Percentiles rank a stretch among this genome's conserved stretches.
These are phyloP conservation scores for Pleurotus djamor DNA, from an alignment of 768 basidiomycete species.

Conservation along the genomic window DNA sequence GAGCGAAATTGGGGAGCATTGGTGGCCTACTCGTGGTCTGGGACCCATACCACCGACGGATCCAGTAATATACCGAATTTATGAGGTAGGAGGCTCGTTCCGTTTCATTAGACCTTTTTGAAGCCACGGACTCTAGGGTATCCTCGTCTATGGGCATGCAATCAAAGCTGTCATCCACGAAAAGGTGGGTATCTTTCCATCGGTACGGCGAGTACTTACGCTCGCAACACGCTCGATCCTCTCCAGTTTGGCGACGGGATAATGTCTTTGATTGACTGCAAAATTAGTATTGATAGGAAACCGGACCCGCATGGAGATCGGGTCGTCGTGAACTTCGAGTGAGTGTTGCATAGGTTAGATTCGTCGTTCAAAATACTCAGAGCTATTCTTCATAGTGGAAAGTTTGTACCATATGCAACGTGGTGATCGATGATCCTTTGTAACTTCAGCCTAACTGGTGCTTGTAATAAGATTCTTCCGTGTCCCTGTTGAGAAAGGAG, in stretches of 20 bases:
- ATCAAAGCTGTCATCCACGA: constrained; percentile 79
- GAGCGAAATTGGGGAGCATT: constrained; percentile 54
- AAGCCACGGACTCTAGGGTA: constrained; percentile 36
- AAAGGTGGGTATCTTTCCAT: constrained; percentile 38
- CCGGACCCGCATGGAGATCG: constrained; percentile 78
- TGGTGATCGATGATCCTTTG: too few species aligned
- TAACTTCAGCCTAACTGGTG: too few species aligned
- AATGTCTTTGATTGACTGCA: constrained; percentile 89
- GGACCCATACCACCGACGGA: constrained; percentile 74
- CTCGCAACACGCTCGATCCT: too few species aligned
- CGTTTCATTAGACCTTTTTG: neutral
- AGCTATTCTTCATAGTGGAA: constrained; percentile 4
- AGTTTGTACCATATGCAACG: constrained; percentile 13
- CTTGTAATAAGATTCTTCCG: too few species aligned
- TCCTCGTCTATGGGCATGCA: constrained; percentile 75
- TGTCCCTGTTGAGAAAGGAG: too few species aligned
- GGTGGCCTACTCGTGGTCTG: constrained; percentile 75
- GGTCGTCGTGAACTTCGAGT: constrained; percentile 80
- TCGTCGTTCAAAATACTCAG: neutral
- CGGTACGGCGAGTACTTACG: too few species aligned
- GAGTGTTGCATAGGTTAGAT: constrained; percentile 22
- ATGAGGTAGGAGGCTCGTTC: constrained; percentile 50
- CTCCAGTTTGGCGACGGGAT: constrained; percentile 81
- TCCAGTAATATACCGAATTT: constrained; percentile 79
- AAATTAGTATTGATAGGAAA: constrained; percentile 64